These are phyloP conservation scores for Hydnomerulius pinastri DNA, from an alignment of 768 basidiomycete species.

Conservation along the genomic window DNA sequence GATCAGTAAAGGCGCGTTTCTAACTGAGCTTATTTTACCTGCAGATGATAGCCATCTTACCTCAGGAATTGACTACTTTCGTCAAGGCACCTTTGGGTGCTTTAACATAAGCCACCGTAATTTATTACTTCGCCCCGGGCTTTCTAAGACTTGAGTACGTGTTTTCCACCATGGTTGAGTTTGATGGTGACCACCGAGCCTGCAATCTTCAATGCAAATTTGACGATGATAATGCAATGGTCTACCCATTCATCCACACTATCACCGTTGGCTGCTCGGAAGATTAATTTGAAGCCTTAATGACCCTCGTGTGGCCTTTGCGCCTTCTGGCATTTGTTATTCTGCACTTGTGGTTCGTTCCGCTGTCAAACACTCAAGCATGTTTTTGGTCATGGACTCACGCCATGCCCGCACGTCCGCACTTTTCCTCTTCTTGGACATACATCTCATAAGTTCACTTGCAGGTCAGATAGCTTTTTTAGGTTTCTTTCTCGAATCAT, in stretches of 20 bases:
- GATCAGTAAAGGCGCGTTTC: not conserved
- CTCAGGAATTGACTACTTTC: conserved; percentile 27
- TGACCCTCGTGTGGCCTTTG: conserved; percentile 45
- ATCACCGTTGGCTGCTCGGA: conserved; percentile 39
- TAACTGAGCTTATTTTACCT: conserved; percentile 6
- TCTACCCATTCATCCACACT: conserved; percentile 33
- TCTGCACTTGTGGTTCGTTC: conserved; percentile 60
- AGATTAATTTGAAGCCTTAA: conserved; percentile 55
- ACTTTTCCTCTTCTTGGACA: not conserved
- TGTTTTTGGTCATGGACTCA: not conserved
- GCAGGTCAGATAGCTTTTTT: not conserved
- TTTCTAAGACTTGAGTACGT: conserved; percentile 7
- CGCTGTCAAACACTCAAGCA: conserved; percentile 51
- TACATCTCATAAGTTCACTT: not conserved
- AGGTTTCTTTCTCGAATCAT: not conserved
- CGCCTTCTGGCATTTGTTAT: not conserved
- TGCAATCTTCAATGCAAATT: conserved; percentile 8
- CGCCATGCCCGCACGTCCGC: not conserved
- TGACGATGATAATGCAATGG: conserved; percentile 42
- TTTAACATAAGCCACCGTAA: conserved; percentile 13
- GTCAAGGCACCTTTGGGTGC: conserved; percentile 14
- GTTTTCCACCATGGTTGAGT: not conserved
- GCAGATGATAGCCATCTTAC: conserved; percentile 25
- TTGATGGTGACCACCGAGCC: conserved; percentile 21
- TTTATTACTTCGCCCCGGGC: conserved; percentile 5